Evolutionary conservation across 73 alveolate genomes (phyloP), one percentile per base, ranked within the genome.

Genomic region (Tetrahymena borealis): DNA sequence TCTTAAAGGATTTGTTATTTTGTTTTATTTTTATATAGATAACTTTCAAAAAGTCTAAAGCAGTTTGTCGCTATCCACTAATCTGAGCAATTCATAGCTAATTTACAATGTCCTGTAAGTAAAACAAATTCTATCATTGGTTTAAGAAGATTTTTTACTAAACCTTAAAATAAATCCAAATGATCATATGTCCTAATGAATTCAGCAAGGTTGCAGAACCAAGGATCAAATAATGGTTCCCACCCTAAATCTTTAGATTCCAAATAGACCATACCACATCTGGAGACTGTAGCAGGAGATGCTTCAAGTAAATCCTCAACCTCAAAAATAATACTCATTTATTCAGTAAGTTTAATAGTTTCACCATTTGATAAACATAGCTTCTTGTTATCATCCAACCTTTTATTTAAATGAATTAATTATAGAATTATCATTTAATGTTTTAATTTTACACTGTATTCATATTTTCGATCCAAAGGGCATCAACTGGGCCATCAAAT

Each of bases 401-500:
- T 60, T 60, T 9, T 60, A 5, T 4, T 60, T 18, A 60, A 41
- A 5, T 18, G 28, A 60, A 4, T 60, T 20, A n/a, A 60, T 60
- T 60, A 24, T 24, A 7, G 28, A 18, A n/a, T 4, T 60, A 20
- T 3, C 16, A 42, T n/a, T 5, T 10, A 20, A 18, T 60, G 24
- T 12, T 7, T 60, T 18, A 24, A 24, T 24, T 3, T 60, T 60
- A 60, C 32, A 99, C 99, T 28, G 99, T 98, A 94, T 99, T 99
- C 97, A 99, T 96, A 91, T 98, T 99, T 97, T 99, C 99, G 11
- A 99, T 98, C 99, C 99, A 99, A 90, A 98, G 95, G 32, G 99
- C 99, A 98, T 98, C 99, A 33, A 99, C 99, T 20, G 99, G 99
- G 11, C 99, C 99, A 98, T 99, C 99, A 78, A 99, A 93, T 20